Conservation (phyloP, 345 rosid genomes). For the Brassica incana region DNA sequence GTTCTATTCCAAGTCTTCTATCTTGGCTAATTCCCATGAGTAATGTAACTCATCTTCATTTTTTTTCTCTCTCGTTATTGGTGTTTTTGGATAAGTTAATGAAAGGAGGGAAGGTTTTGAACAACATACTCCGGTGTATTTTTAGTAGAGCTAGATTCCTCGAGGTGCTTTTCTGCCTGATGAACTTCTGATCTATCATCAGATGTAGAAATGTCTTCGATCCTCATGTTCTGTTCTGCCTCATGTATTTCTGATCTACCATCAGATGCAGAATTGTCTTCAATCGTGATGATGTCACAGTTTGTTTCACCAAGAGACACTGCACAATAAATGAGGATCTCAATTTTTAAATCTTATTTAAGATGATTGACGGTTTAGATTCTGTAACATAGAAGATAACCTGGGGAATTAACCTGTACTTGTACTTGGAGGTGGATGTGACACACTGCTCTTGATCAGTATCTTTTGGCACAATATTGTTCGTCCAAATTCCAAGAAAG, state of each 20-base stretch:
- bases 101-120: slow-evolving; percentile 31
- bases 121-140: slow-evolving; percentile 45
- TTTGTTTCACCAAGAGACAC: slow-evolving; percentile 35
- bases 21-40: slow-evolving; percentile 4
- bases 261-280: slow-evolving; percentile 37
- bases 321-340: slow-evolving; percentile 30
- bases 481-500: slow-evolving; percentile 72
- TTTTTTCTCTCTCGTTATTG: background rate
- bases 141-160: slow-evolving; percentile 38
- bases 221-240: background rate
- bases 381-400: background rate
- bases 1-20: background rate
- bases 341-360: background rate
- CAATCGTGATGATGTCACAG: slow-evolving; percentile 24
- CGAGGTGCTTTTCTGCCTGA: slow-evolving; percentile 40
- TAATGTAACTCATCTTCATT: background rate
- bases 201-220: background rate
- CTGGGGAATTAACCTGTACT: slow-evolving; percentile 33
- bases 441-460: slow-evolving; percentile 34
- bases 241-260: slow-evolving; percentile 48
- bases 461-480: slow-evolving; percentile 70
- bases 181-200: slow-evolving; percentile 47
- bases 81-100: background rate
- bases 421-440: slow-evolving; percentile 30
- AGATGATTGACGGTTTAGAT: background rate